Evolutionary conservation across 2,329 filamentous ascomycete genomes (phyloP).

Genomic region (Ceratocystis ficicola): DNA sequence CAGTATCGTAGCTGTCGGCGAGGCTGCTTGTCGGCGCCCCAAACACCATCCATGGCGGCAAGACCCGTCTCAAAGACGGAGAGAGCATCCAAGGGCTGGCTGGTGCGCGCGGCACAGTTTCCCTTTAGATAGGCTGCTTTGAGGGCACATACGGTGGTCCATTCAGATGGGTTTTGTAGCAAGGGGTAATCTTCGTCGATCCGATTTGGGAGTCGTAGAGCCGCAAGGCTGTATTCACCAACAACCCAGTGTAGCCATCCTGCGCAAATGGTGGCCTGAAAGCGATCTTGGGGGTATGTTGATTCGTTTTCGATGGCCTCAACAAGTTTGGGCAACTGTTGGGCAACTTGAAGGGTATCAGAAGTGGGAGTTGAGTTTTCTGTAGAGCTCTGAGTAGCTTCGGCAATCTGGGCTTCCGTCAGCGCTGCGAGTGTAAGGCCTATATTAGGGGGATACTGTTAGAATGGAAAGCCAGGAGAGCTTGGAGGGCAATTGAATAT

Average conservation of each 20-base stretch:
- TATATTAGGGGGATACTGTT: constrained; percentile 29
- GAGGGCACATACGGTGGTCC: constrained; percentile 70
- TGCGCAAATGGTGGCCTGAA: constrained; percentile 72
- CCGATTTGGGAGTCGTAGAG: constrained; percentile 50
- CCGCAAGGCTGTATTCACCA: constrained; percentile 53
- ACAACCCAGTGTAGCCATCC: constrained; percentile 76
- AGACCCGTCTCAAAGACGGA: constrained; percentile 54
- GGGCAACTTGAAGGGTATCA: constrained; percentile 36
- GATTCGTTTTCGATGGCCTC: constrained; percentile 48
- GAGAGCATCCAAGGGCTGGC: constrained; percentile 46
- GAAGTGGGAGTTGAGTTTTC: constrained; percentile 36
- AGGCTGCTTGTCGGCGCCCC: constrained; percentile 37
- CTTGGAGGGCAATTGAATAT: constrained; percentile 9
- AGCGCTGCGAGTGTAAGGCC: constrained; percentile 59
- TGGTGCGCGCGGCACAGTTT: constrained; percentile 43
- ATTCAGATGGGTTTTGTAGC: constrained; percentile 50
- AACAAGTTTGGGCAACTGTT: constrained; percentile 40
- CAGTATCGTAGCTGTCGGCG: constrained; percentile 60
- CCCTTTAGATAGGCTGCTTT: constrained; percentile 70
- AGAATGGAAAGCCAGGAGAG: constrained; percentile 17
- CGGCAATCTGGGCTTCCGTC: constrained; percentile 53
- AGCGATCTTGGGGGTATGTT: constrained; percentile 43
- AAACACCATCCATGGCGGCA: constrained; percentile 46
- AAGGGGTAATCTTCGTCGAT: constrained; percentile 44
- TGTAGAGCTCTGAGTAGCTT: constrained; percentile 33